Base-by-base conservation (phyloP, 257 asterid species). In the Petunia secreta region DNA sequence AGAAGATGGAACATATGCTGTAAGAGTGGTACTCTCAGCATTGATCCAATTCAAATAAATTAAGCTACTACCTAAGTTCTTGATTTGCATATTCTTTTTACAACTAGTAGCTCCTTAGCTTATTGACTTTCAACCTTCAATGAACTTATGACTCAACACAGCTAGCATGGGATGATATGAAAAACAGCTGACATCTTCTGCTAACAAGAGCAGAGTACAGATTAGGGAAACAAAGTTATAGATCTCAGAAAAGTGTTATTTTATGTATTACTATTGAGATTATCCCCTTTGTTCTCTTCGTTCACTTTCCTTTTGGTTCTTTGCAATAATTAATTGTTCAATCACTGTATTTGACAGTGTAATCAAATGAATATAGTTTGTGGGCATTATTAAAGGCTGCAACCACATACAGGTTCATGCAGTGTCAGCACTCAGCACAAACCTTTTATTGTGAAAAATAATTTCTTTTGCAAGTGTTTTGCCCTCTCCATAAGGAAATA, bases 51-150 rank as follows among this genome's bases (percentile, higher is more conserved):
- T 13, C 77, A 48, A 71, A 5, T 41, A 48, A 25, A 71, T 71
- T 48, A 71, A 1, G 6, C 77, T 71, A 50, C 60, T 9, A 34
- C 41, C 60, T 5, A 71, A 71, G 59, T 71, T 71, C 60, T 48
- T 48, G 59, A 48, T 48, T 48, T 15, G 50, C 25, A 34, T 34
- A 10, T 50, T 48, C 44, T 48, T 48, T 71, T 71, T 11, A 59
- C 62, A 71, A 71, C 77, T 25, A 71, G 77, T 9, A 71, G 6
- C 62, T 71, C 60, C 77, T 46, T 69, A 10, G 60, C 25, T 48
- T 48, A 69, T 46, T 38, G 48, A 48, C 59, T 25, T 69, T 69
- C 40, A 44, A 69, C 41, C 75, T 68, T 7, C 25, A 16, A 44
- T 46, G 77, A 69, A 69, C 59, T 41, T 25, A 48, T 48, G 11